Conservation (phyloP, 2,329 filamentous ascomycete genomes). For the Pseudogymnoascus destructans region DNA sequence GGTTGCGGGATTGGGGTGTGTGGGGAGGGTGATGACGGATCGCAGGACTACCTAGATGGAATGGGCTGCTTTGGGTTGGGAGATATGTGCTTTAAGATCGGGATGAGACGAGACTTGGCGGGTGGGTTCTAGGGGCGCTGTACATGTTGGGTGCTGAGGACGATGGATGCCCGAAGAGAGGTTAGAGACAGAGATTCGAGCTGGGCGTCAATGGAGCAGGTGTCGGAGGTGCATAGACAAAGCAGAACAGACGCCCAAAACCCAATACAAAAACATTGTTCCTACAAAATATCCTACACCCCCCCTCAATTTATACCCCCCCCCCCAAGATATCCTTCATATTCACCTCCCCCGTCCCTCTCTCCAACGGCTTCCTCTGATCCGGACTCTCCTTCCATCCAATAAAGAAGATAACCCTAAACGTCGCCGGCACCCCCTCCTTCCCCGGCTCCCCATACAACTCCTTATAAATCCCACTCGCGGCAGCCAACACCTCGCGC, state of each 20-base stretch:
- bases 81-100: too few relatives aligned
- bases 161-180: too few relatives aligned
- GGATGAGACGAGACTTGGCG: background rate
- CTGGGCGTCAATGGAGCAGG: background rate
- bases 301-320: slow-evolving; percentile 12
- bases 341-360: slow-evolving; percentile 77
- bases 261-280: background rate
- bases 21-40: slow-evolving; percentile 92
- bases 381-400: slow-evolving; percentile 81
- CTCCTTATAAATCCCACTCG: slow-evolving; percentile 76
- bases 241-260: background rate
- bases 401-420: slow-evolving; percentile 96
- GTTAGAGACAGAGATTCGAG: background rate
- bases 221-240: background rate
- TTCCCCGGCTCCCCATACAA: slow-evolving; percentile 64
- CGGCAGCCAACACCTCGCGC: slow-evolving; percentile 74
- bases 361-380: slow-evolving; percentile 65
- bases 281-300: slow-evolving; percentile 3
- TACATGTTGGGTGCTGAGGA: background rate
- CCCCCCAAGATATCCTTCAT: slow-evolving; percentile 65
- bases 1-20: slow-evolving; percentile 78
- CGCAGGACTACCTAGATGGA: slow-evolving; percentile 63
- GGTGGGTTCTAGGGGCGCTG: background rate
- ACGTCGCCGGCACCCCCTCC: slow-evolving; percentile 65
- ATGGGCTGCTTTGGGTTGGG: background rate